These are phyloP conservation scores for Protea cynaroides DNA, from an alignment of 164 flowering plant species.

Conservation along the genomic window DNA sequence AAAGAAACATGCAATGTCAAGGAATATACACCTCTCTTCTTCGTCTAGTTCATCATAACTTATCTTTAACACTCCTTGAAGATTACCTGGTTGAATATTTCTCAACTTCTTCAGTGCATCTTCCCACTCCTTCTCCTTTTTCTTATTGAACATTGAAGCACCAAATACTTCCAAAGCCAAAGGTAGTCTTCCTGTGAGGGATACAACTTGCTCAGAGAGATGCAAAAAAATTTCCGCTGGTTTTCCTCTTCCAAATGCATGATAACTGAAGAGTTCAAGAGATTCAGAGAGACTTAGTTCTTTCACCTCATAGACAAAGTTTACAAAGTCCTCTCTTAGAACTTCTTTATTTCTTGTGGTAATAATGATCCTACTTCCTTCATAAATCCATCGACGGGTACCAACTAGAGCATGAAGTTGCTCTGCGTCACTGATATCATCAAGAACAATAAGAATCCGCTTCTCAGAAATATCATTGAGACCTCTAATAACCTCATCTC, in stretches of 20 bases:
- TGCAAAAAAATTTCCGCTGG: slow-evolving; percentile 12
- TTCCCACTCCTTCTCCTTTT: slow-evolving; percentile 28
- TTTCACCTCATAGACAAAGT: slow-evolving; percentile 21
- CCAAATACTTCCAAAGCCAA: slow-evolving; percentile 49
- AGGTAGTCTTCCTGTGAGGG: slow-evolving; percentile 31
- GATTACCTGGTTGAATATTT: slow-evolving; percentile 18
- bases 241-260: slow-evolving; percentile 24
- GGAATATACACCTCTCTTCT: slow-evolving; percentile 17
- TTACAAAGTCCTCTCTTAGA: slow-evolving; percentile 8
- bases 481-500: too few species aligned
- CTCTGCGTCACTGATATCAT: slow-evolving; percentile 31
- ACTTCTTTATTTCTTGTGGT: slow-evolving; percentile 32
- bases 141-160: slow-evolving; percentile 24
- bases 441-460: slow-evolving; percentile 30
- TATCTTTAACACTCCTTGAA: slow-evolving; percentile 32
- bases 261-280: slow-evolving; percentile 29
- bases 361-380: slow-evolving; percentile 37
- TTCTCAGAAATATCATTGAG: too few species aligned
- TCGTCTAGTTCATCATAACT: slow-evolving; percentile 42
- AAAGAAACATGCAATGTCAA: slow-evolving; percentile 48
- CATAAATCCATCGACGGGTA: slow-evolving; percentile 16
- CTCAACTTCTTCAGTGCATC: slow-evolving; percentile 30
- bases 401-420: slow-evolving; percentile 28
- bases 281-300: slow-evolving; percentile 17
- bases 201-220: slow-evolving; percentile 26